Evolutionary conservation across 257 asterid species (phyloP).

Genomic region (Lithospermum erythrorhizon): DNA sequence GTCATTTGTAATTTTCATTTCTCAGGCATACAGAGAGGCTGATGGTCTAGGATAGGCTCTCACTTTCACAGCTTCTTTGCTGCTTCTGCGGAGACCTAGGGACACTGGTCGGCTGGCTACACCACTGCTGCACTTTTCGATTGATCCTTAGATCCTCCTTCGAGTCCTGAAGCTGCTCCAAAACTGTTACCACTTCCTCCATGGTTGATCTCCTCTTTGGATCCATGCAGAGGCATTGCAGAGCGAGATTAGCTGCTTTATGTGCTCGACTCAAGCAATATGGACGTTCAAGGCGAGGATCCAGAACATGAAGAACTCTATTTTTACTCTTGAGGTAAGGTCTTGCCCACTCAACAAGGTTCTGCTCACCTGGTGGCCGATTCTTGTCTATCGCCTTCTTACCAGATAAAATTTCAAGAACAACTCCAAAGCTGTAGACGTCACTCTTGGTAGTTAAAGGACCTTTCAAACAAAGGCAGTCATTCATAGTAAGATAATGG

Average conservation of each 20-base stretch:
- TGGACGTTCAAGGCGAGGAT: slow-evolving; percentile 57
- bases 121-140: slow-evolving; percentile 19
- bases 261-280: slow-evolving; percentile 34
- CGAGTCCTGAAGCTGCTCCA: slow-evolving; percentile 46
- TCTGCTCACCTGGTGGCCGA: slow-evolving; percentile 57
- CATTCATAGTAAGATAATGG: not conserved
- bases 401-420: slow-evolving; percentile 62
- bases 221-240: slow-evolving; percentile 42
- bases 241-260: slow-evolving; percentile 45
- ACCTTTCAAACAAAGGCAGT: slow-evolving; percentile 23
- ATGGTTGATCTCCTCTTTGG: slow-evolving; percentile 51
- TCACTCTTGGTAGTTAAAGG: slow-evolving; percentile 71
- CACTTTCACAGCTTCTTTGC: slow-evolving; percentile 16
- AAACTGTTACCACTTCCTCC: slow-evolving; percentile 45
- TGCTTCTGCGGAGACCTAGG: slow-evolving; percentile 24
- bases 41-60: slow-evolving; percentile 39
- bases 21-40: slow-evolving; percentile 22
- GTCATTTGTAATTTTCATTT: not conserved
- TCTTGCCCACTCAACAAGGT: slow-evolving; percentile 67
- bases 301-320: slow-evolving; percentile 40
- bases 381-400: slow-evolving; percentile 68
- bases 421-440: slow-evolving; percentile 65
- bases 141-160: too few relatives aligned
- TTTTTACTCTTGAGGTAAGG: slow-evolving; percentile 59
- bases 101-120: slow-evolving; percentile 18